Evolutionary conservation across 345 rosid genomes (phyloP), one percentile per base, ranked within the genome.

Genomic region (Populus ilicifolia): DNA sequence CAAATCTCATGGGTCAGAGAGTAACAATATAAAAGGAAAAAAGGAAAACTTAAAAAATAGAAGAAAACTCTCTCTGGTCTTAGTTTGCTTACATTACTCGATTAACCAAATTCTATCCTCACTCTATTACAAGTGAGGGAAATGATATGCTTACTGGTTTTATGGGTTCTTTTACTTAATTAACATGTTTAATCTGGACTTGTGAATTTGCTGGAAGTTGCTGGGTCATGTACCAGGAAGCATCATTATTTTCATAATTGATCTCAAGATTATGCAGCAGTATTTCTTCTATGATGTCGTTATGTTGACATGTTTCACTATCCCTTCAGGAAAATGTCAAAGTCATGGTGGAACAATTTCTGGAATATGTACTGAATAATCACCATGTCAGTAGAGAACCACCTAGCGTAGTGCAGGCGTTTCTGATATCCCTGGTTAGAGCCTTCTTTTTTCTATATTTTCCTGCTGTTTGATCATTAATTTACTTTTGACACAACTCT

Each of bases 351-450:
- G 89, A 85, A 72, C 84, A 72, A 54, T 83, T 94, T 83, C 91
- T 92, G 41, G 89, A 88, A 80, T 92, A 91, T 85, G 87, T 96
- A 43, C 82, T 92, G 85, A 90, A 85, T 75, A 89, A 94, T 81
- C 88, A 89, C 81, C 88, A 33, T 76, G 86, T 94, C 68, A 80
- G 70, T 65, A 81, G 77, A 85, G 92, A 93, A 82, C 90, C 90
- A 38, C 82, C 80, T 48, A 77, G 89, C 69, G 73, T 82, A 50
- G 85, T 90, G 80, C 97, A 94, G 85, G 99, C 97, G 23, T 96
- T 96, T 78, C 93, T 87, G 83, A 83, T 96, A 73, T 91, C 98
- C 64, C 72, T 94, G 94, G 99, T 96, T 61, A 83, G 93, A 74
- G 71, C 16, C 67, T 74, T 70, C 50, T 75, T 27, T 3, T 69